phyloP scores from a whole-genome alignment of 176 grass and related monocot species.

The Triticum timopheevii region DNA sequence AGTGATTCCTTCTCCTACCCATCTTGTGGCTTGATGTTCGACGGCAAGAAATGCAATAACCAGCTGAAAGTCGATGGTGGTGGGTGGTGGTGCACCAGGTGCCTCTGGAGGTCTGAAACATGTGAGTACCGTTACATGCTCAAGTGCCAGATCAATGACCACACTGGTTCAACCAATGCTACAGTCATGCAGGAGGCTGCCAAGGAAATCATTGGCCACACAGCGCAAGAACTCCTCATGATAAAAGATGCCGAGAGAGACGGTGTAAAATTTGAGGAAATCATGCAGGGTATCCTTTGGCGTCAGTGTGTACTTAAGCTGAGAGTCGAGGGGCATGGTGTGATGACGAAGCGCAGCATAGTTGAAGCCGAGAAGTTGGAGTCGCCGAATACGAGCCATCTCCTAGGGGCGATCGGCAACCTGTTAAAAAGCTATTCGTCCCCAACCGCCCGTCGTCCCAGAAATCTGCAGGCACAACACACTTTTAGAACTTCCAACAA shows the following conservation, averaged over 20 bases:
- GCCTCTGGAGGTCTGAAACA: constrained; percentile 33
- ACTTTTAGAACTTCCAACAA: not conserved
- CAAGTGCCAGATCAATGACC: constrained; percentile 66
- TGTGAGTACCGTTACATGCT: constrained; percentile 80
- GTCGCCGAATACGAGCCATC: constrained; percentile 29
- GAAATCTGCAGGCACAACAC: too few relatives aligned
- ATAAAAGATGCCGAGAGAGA: constrained; percentile 56
- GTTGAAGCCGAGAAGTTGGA: constrained; percentile 61
- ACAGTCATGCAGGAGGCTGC: constrained; percentile 36
- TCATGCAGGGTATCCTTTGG: constrained; percentile 47
- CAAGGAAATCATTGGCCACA: not conserved
- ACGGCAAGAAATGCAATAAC: constrained; percentile 58
- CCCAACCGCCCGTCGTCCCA: too few relatives aligned
- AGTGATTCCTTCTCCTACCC: constrained; percentile 69
- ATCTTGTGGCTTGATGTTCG: constrained; percentile 41
- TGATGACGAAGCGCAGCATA: constrained; percentile 38
- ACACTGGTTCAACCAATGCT: constrained; percentile 56
- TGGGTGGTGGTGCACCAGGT: constrained; percentile 79
- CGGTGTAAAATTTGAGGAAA: constrained; percentile 47
- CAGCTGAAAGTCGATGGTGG: constrained; percentile 76
- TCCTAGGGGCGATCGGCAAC: constrained; percentile 47
- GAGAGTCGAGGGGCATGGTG: constrained; percentile 59
- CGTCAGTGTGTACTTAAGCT: constrained; percentile 64
- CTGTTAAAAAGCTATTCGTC: constrained; percentile 14
- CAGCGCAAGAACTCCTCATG: not conserved